Base-by-base conservation (phyloP, 148 eudicot genomes). In the Salicornia ramosissima region DNA sequence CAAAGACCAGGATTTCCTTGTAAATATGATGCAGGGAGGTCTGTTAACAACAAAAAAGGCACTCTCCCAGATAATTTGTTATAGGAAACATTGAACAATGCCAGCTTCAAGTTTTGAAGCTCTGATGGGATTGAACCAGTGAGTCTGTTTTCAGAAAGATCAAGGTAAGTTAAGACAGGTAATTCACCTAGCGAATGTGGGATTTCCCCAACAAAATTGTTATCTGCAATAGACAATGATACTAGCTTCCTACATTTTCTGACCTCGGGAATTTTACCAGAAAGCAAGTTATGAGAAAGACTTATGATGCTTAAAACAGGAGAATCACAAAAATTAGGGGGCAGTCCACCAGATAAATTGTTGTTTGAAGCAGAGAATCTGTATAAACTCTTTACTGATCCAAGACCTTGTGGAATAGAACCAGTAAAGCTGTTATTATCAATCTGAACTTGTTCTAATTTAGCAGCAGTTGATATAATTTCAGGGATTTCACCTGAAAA, bases 361-460 rank as follows among this genome's bases (percentile, higher is more conserved):
- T 92, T 92, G 40, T 80, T 80, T 22, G 97, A 89, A 40, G 96
- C 97, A n/a, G 97, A 89, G 51, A 92, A 89, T 75, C 96, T 86
- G 70, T 92, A 92, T 69, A 92, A 83, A 70, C 78, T 92, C 67
- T 43, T 81, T 6, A 92, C 79, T 73, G 57, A 64, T 18, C 97
- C 97, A 84, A 92, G 81, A 54, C 96, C 92, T 31, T 66, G 71
- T 60, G 97, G 97, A 55, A 92, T 80, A 68, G 43, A 71, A 67
- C 90, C 83, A 71, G 71, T 80, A 71, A 92, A 89, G 52, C 84
- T 89, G 77, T 92, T 92, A 78, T 89, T 89, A 84, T 92, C 97
- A 71, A 92, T 89, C 85, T 92, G 97, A 82, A 89, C 92, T 80
- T 92, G 96, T 83, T 92, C 97, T 59, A 92, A 66, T 33, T 84